Evolutionary conservation across 768 basidiomycete species (phyloP).

Genomic region (Lactifluus subvellereus): DNA sequence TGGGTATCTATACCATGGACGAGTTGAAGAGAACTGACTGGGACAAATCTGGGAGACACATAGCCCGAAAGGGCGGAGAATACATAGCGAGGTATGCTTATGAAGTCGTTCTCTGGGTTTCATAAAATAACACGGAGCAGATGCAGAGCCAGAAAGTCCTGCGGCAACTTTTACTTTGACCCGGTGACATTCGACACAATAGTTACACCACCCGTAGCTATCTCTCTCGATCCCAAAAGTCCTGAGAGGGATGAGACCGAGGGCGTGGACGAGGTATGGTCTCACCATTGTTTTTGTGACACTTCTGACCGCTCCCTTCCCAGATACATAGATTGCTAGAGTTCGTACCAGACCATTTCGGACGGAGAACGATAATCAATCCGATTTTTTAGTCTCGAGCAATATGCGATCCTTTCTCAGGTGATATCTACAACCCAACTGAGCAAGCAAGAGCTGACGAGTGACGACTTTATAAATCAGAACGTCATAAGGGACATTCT

Average conservation of each 20-base stretch:
- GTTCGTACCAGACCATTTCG: constrained; percentile 4
- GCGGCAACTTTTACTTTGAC: background rate
- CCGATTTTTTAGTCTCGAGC: constrained; percentile 11
- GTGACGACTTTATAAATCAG: background rate
- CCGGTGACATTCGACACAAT: constrained; percentile 2
- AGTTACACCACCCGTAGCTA: background rate
- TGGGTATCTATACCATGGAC: constrained; percentile 12
- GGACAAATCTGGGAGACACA: constrained; percentile 7
- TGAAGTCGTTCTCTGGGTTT: background rate
- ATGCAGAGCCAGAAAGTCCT: constrained; percentile 8
- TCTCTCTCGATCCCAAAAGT: background rate
- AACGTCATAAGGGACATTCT: constrained; percentile 14
- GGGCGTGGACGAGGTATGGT: constrained; percentile 13
- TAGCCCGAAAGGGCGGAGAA: background rate
- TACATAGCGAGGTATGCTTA: constrained; percentile 3
- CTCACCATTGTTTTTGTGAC: background rate
- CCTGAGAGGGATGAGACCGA: background rate
- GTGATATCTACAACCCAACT: background rate
- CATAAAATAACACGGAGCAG: constrained; percentile 4
- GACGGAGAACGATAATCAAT: background rate
- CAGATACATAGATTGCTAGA: constrained; percentile 13
- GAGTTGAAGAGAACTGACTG: constrained; percentile 12
- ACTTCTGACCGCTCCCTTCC: background rate
- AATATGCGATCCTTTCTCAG: constrained; percentile 16
- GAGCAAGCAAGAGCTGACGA: background rate